phyloP scores from a whole-genome alignment of 2,329 filamentous ascomycete genomes.

The Colletotrichum horii region DNA sequence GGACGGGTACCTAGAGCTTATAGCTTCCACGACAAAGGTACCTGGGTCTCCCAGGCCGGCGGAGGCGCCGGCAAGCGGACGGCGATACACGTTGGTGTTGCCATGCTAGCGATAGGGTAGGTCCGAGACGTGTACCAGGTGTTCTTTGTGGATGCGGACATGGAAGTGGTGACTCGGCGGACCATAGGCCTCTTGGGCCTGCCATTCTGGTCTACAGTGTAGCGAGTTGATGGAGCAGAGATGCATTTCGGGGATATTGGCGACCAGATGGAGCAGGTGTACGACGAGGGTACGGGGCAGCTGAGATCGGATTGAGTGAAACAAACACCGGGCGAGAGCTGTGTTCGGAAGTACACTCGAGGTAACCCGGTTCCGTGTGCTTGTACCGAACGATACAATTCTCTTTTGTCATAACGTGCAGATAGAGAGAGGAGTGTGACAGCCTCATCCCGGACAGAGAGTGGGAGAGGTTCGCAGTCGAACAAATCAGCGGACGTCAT shows the following conservation, averaged over 20 bases:
- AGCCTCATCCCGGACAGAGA: conserved; percentile 21
- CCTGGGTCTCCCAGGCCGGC: conserved; percentile 7
- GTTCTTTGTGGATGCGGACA: conserved; percentile 8
- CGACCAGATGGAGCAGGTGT: background rate
- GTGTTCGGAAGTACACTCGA: background rate
- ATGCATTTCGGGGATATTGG: conserved; percentile 1
- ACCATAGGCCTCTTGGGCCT: background rate
- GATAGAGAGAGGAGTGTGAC: conserved; percentile 18
- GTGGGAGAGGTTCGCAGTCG: conserved; percentile 17
- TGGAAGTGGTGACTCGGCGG: conserved; percentile 7
- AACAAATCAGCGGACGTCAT: conserved; percentile 23
- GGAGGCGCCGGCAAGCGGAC: conserved; percentile 16
- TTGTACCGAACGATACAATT: conserved; percentile 11
- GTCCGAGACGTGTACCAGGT: background rate
- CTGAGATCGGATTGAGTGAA: background rate
- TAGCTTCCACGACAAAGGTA: conserved; percentile 15
- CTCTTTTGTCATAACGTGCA: conserved; percentile 25
- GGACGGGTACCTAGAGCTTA: conserved; percentile 19
- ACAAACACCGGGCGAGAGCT: background rate
- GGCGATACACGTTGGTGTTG: conserved; percentile 12
- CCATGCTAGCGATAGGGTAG: conserved; percentile 10
- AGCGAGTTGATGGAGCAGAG: conserved; percentile 2
- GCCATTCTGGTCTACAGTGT: conserved; percentile 6
- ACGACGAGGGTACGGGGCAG: background rate
- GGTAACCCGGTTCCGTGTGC: background rate